phyloP scores from a whole-genome alignment of 164 flowering plant species.

The Protea cynaroides region DNA sequence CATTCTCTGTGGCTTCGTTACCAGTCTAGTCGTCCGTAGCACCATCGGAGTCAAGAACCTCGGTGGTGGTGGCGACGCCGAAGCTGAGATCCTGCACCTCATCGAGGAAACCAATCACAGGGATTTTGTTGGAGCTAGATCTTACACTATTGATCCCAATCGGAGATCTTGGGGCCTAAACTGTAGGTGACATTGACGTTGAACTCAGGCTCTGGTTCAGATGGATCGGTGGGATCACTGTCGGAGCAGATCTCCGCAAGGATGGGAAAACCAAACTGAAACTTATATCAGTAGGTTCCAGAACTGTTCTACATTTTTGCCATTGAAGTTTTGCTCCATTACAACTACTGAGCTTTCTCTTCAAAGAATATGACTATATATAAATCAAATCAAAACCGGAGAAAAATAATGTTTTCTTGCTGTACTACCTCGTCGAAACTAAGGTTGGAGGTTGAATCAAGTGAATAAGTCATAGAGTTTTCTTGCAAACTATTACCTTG shows the following conservation, averaged over 20 bases:
- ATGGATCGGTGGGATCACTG: slow-evolving; percentile 41
- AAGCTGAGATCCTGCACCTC: slow-evolving; percentile 33
- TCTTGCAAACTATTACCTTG: too few relatives aligned
- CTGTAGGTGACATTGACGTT: slow-evolving; percentile 49
- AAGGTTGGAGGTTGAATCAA: too few relatives aligned
- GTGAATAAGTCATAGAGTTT: too few relatives aligned
- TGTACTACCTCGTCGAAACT: too few relatives aligned
- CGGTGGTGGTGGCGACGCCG: slow-evolving; percentile 34
- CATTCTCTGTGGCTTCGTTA: slow-evolving; percentile 79
- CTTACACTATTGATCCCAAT: slow-evolving; percentile 62
- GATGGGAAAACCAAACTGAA: too few relatives aligned
- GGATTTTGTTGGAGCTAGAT: slow-evolving; percentile 58
- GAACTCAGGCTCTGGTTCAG: slow-evolving; percentile 17
- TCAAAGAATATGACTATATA: too few relatives aligned
- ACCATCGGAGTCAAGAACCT: slow-evolving; percentile 72
- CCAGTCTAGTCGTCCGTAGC: slow-evolving; percentile 84
- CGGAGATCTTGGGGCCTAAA: slow-evolving; percentile 57
- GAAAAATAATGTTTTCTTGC: too few relatives aligned
- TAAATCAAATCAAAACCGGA: too few relatives aligned
- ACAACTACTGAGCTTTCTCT: too few relatives aligned
- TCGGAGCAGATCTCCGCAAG: slow-evolving; percentile 80
- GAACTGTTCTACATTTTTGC: too few relatives aligned
- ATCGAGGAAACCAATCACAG: slow-evolving; percentile 55
- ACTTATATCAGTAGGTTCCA: too few relatives aligned
- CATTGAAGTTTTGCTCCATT: too few relatives aligned